Conservation (phyloP, 2,329 filamentous ascomycete genomes). For the Tricladium varicosporioides region DNA sequence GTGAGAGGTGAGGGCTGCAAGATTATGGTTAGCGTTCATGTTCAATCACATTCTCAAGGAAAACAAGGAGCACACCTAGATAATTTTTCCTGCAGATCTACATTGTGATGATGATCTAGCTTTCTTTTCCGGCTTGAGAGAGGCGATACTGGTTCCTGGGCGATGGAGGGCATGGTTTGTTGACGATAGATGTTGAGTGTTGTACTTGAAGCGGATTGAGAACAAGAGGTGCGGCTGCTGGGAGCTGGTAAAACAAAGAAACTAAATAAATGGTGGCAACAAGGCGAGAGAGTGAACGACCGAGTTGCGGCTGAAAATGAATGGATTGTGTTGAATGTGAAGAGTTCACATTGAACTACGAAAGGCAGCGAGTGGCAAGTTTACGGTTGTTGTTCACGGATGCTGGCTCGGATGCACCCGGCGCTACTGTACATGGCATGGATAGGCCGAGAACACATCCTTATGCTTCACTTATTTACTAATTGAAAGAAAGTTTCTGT, state of each 20-base stretch:
- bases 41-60: background rate
- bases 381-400: background rate
- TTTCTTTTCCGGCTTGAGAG: slow-evolving; percentile 21
- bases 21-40: background rate
- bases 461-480: too few species aligned
- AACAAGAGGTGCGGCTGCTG: background rate
- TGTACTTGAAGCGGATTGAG: background rate
- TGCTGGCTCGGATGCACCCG: background rate
- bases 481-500: background rate
- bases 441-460: background rate
- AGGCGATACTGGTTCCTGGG: slow-evolving; percentile 17
- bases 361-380: background rate
- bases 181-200: background rate
- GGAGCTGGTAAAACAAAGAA: background rate
- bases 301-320: background rate
- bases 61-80: slow-evolving; percentile 13
- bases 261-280: background rate
- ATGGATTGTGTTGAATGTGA: background rate
- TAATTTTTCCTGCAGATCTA: slow-evolving; percentile 10
- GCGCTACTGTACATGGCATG: slow-evolving; percentile 11
- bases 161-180: slow-evolving; percentile 28
- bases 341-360: background rate
- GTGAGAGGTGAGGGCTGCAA: background rate
- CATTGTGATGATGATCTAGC: slow-evolving; percentile 18
- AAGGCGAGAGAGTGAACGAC: background rate